These are phyloP conservation scores for Stephanodiscus minutulus DNA, from an alignment of 108 stramenopile genomes.

Conservation along the genomic window DNA sequence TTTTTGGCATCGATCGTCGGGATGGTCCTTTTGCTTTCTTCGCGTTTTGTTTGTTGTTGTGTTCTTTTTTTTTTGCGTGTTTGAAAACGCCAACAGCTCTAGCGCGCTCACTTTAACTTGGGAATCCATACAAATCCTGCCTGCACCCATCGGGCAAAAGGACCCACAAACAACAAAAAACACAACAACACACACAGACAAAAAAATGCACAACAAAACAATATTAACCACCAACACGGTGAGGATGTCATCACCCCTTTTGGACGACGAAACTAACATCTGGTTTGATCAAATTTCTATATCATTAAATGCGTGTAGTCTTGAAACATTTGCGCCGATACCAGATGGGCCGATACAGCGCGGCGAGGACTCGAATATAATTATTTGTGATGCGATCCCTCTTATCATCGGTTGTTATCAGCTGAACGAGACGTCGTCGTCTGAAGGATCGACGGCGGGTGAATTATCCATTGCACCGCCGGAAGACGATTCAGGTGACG, in stretches of 20 bases:
- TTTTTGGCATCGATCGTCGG: neutral
- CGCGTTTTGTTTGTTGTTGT: neutral
- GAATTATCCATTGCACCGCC: conserved; percentile 1
- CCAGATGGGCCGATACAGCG: neutral
- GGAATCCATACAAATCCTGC: neutral
- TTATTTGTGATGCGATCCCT: conserved; percentile 16
- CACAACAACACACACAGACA: no score
- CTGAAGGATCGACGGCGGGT: neutral
- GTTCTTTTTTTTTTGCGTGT: neutral
- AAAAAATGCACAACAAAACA: no score
- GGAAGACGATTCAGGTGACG: neutral
- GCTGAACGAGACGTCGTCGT: conserved; percentile 57
- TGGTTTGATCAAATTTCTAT: conserved; percentile 54
- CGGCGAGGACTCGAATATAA: neutral
- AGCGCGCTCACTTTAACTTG: no score
- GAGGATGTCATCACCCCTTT: conserved; percentile 3
- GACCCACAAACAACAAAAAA: no score
- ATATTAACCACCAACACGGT: neutral
- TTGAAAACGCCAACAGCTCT: neutral
- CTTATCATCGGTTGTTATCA: conserved; percentile 81
- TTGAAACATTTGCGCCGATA: conserved; percentile 53
- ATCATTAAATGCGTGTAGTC: conserved; percentile 75
- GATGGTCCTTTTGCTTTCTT: neutral
- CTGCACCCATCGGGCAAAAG: no score
- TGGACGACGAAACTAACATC: neutral